Conservation (phyloP, 495 filamentous ascomycete species). For the Aspergillus coremiiformis region DNA sequence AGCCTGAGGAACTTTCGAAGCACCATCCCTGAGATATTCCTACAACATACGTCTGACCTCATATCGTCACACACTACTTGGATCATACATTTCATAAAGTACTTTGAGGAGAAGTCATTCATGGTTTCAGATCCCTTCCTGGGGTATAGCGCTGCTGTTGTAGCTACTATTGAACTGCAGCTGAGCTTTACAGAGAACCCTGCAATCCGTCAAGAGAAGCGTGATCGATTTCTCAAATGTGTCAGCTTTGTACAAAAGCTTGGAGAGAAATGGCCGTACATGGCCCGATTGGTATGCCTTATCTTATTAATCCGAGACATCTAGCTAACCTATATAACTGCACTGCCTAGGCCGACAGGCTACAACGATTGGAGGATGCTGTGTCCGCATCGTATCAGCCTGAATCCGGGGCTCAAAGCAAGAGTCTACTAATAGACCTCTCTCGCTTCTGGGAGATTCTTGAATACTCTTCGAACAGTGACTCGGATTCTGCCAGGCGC, state of each 20-base stretch:
- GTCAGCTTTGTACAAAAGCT: slow-evolving; percentile 38
- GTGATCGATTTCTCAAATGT: slow-evolving; percentile 39
- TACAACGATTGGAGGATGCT: slow-evolving; percentile 37
- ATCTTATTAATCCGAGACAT: not conserved
- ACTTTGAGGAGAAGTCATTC: slow-evolving; percentile 37
- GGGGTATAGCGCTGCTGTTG: slow-evolving; percentile 43
- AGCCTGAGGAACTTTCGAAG: slow-evolving; percentile 39
- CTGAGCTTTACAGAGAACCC: slow-evolving; percentile 38
- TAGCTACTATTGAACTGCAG: slow-evolving; percentile 45
- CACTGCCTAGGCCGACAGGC: slow-evolving; percentile 30
- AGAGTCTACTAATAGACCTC: slow-evolving; percentile 41
- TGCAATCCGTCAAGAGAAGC: slow-evolving; percentile 34
- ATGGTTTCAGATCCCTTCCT: slow-evolving; percentile 40
- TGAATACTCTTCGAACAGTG: slow-evolving; percentile 42
- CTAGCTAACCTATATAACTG: not conserved
- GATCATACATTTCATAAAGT: slow-evolving; percentile 44
- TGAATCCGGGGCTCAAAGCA: slow-evolving; percentile 32
- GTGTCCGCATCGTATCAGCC: slow-evolving; percentile 41
- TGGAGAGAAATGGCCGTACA: slow-evolving; percentile 39
- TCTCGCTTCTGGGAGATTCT: slow-evolving; percentile 45
- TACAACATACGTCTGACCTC: slow-evolving; percentile 42
- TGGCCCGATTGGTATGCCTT: slow-evolving; percentile 36
- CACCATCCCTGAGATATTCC: slow-evolving; percentile 43
- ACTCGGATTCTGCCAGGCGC: slow-evolving; percentile 30
- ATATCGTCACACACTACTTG: slow-evolving; percentile 42